Conservation (phyloP, 2,329 filamentous ascomycete species). For the Fusarium irregulare region DNA sequence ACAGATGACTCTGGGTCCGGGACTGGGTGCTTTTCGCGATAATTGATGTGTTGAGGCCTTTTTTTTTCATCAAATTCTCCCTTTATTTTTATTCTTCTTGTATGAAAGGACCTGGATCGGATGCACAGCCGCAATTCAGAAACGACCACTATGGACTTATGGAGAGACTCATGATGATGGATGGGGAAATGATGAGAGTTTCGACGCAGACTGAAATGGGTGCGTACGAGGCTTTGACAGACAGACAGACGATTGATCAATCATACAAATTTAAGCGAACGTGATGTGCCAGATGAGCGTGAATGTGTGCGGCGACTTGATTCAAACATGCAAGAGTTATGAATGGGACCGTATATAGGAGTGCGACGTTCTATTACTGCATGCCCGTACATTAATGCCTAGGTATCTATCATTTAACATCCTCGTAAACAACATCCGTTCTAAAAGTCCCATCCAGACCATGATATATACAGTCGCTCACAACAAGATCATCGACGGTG, state of each 20-base stretch:
- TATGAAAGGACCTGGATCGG: slow-evolving; percentile 38
- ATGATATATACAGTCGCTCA: slow-evolving; percentile 31
- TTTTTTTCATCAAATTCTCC: slow-evolving; percentile 15
- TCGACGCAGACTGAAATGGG: slow-evolving; percentile 23
- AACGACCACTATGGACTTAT: slow-evolving; percentile 14
- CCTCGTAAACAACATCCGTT: slow-evolving; percentile 11
- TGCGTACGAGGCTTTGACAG: slow-evolving; percentile 27
- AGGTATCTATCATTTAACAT: slow-evolving; percentile 18
- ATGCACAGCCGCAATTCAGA: slow-evolving; percentile 26
- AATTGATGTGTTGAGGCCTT: slow-evolving; percentile 24
- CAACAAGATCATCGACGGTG: slow-evolving; percentile 15
- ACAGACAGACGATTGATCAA: slow-evolving; percentile 31
- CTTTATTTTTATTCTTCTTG: slow-evolving; percentile 30
- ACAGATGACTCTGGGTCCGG: slow-evolving; percentile 18
- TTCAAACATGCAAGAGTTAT: not conserved
- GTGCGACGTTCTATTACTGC: not conserved
- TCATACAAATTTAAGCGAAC: slow-evolving; percentile 32
- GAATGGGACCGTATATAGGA: not conserved
- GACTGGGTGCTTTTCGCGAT: slow-evolving; percentile 17
- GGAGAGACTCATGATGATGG: slow-evolving; percentile 20
- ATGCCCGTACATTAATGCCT: slow-evolving; percentile 3
- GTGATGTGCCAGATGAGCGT: not conserved
- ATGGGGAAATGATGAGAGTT: slow-evolving; percentile 19
- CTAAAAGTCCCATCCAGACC: slow-evolving; percentile 7
- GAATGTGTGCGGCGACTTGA: not conserved